Conservation (phyloP, 352 stramenopile genomes). For the Phytophthora pisi region DNA sequence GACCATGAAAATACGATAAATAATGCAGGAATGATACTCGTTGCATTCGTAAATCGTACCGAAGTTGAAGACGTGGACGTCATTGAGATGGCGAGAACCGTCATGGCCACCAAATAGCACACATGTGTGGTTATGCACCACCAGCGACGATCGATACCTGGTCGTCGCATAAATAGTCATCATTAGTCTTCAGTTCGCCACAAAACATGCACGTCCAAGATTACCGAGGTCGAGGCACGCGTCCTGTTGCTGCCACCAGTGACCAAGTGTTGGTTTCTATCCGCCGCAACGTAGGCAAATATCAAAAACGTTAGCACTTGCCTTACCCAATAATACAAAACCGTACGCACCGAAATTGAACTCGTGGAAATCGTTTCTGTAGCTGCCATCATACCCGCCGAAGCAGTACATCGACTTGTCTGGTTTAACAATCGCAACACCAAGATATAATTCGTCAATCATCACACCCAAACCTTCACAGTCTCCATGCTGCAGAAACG, state of each 20-base stretch:
- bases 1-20: constrained; percentile 1
- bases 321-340: background rate
- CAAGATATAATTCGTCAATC: background rate
- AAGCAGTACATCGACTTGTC: constrained; percentile 91
- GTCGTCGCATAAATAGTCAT: background rate
- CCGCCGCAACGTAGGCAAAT: background rate
- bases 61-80: constrained; percentile 98
- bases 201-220: background rate
- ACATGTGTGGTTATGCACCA: constrained; percentile 93
- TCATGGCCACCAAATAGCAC: constrained; percentile 98
- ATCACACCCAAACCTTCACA: background rate
- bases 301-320: background rate
- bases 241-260: constrained; percentile 74
- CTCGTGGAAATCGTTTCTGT: constrained; percentile 96
- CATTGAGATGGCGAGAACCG: constrained; percentile 96
- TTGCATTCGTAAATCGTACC: constrained; percentile 35
- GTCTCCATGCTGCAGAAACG: background rate
- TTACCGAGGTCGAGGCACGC: constrained; percentile 72
- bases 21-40: background rate
- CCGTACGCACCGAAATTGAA: constrained; percentile 88
- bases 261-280: constrained; percentile 89
- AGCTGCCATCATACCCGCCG: constrained; percentile 95
- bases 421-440: constrained; percentile 17
- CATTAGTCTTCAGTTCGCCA: constrained; percentile 1
- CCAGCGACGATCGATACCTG: constrained; percentile 90